Base-by-base conservation (phyloP, 495 filamentous ascomycete species). In the Antarctomyces pellizariae region DNA sequence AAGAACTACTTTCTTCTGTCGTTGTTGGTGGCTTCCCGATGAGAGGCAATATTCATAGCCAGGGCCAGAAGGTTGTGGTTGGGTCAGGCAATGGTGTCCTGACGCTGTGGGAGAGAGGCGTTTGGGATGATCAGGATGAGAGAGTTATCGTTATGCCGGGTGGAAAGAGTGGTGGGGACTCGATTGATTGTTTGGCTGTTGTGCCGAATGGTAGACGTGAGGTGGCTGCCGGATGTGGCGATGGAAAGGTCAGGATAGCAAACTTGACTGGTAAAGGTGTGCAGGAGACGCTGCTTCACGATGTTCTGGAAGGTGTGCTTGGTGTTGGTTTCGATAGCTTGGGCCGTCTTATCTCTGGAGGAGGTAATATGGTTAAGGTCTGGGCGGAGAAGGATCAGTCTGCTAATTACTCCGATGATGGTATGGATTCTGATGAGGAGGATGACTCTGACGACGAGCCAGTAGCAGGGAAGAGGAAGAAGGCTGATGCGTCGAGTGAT, bases 121-220 rank as follows among this genome's bases (percentile, higher is more conserved):
- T 68, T 1, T 95, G 86, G 83, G 82, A 90, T 38, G 83, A 91
- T 48, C 79, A 90, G 45, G 75, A 86, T 35, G 79, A 90, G 45
- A 64, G 79, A 3, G 69, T 95, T 32, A 62, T 73, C 25, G 60
- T 92, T 5, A n/a, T n/a, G n/a, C 60, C 70, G 28, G 48, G 56
- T 11, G 48, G 48, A 12, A 41, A 38, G 5, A 62, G 52, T 10
- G 70, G 62, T 16, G 59, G 58, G 13, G 78, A 83, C 36, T 68
- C 68, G 22, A 43, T 89, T 19, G 80, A 91, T 43, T 57, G 64
- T 11, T 48, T 89, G 39, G 53, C 67, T 2, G 49, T 65, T 11
- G 52, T 74, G 6, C 75, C 77, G 0, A 58, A 68, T 33, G 59
- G 61, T 18, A 65, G 62, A 11, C 77, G 73, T 49, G 62, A 72